Evolutionary conservation across 2,329 filamentous ascomycete species (phyloP), one percentile per base, ranked within the genome.

Genomic region (Colletotrichum tamarilloi): DNA sequence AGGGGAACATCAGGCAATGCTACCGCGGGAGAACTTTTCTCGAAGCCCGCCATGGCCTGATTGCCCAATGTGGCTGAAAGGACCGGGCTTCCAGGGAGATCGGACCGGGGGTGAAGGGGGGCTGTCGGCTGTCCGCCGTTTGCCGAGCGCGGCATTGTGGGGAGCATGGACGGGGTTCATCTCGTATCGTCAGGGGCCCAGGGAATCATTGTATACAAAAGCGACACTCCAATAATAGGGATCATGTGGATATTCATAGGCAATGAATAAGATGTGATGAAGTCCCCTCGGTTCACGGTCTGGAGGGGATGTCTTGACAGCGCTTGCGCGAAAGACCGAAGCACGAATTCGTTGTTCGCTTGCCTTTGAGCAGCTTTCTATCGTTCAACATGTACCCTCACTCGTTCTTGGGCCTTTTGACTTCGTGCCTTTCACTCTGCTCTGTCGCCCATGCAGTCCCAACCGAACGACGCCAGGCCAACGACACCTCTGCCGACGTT

Each of bases 151-250:
- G 56, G 26, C 42, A 55, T 59, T 67, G 62, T 71, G 68, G 68
- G 67, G 63, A 19, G 58, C 58, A 64, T 57, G 24, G 59, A 68
- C 58, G 67, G 58, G 68, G 56, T 67, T 71, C 62, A 71, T 67
- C 62, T 67, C 68, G 63, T 71, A 67, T 71, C 56, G n/a, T 12
- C 35, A 53, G 24, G 46, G 52, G 24, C 14, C 7, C 35, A 53
- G 24, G 46, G 52, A 24, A 46, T 46, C 56, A 62, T 56, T 26
- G 32, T 46, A 55, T 19, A 26, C 55, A 30, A 71, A 35, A 57
- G 56, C 62, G 56, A 28, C n/a, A 35, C 56, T 67, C 56, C 35
- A 67, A 62, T 30, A 71, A 71, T 71, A 67, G 57, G 32, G 68
- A 55, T 16, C 1, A 26, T 67, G 62, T 67, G 68, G 63, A 8